Base-by-base conservation (phyloP, 2,329 filamentous ascomycete species). In the Basipetospora sp. region DNA sequence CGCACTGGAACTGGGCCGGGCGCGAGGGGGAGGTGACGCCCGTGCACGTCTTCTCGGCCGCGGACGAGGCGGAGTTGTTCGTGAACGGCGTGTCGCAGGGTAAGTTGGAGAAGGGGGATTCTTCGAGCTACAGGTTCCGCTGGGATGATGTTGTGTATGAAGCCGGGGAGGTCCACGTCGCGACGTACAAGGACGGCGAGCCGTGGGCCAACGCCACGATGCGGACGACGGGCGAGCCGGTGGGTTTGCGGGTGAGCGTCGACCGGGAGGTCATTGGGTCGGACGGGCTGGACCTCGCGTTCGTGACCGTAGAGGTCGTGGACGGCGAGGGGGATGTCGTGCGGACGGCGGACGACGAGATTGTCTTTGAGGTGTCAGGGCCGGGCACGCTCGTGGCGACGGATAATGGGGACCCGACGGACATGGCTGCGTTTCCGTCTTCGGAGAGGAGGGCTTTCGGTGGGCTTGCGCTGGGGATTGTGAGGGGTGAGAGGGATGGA, bases 1-100 rank as follows among this genome's bases (percentile, higher is more conserved):
- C 68, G 4, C 69, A 72, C 45, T 72, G 69, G 68, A 70, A 55
- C 13, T 73, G 66, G 65, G 60, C 65, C 0, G 59, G 62, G n/a
- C 53, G 66, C 0, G 54, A 56, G 1, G 64, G 64, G 3, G 43
- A 60, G 39, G 53, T 62, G 2, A 72, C 68, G 4, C 69, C 68
- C 0, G 66, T 72, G 1, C 67, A 73, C 44, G 66, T 70, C 0
- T 71, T 69, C 44, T 58, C 65, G 0, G 52, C 60, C 1, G 68
- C 53, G 3, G 64, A 71, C 42, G 64, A 68, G 44, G 69, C 66
- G 3, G 68, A 72, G 52, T 50, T 72, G 2, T 72, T 71, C 42
- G 45, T 72, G 10, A 72, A 71, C 37, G 64, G 62, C 3, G 44
- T 55, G 29, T 66, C 63, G 1, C 53, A 53, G 2, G 68, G 69